Evolutionary conservation across 805 yeast genomes (phyloP).

Genomic region (Yarrowia sp.): DNA sequence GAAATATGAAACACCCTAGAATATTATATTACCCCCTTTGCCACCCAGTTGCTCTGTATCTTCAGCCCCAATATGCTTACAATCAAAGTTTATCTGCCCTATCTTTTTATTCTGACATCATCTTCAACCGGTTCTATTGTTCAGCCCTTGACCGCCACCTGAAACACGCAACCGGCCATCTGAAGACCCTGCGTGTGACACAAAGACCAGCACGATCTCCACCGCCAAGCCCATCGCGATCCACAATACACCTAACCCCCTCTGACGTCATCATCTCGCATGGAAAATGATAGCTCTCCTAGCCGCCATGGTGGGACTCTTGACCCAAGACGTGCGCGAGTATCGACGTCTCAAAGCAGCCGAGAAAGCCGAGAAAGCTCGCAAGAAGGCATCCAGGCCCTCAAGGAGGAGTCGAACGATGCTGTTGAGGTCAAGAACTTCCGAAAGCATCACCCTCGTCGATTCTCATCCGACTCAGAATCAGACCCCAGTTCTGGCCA

Average conservation of each 20-base stretch:
- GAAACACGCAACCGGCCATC: neutral
- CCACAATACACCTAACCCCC: neutral
- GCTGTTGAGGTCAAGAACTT: neutral
- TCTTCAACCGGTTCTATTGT: neutral
- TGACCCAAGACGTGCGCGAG: constrained; percentile 1
- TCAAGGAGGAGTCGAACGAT: neutral
- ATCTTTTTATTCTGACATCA: neutral
- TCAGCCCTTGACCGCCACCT: neutral
- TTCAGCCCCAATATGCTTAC: neutral
- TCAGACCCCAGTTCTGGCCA: too few species aligned
- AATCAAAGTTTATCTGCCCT: neutral
- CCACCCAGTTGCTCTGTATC: neutral
- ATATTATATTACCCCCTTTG: too few species aligned
- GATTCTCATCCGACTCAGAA: neutral
- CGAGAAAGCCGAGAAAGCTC: neutral
- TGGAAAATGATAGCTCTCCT: constrained; percentile 15
- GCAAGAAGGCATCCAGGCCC: neutral
- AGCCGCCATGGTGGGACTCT: neutral
- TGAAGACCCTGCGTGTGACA: neutral
- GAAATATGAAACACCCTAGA: too few species aligned
- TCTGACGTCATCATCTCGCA: neutral
- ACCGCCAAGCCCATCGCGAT: neutral
- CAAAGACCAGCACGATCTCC: neutral
- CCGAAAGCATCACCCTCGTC: constrained; percentile 8
- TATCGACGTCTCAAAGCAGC: neutral